Base-by-base conservation (phyloP, 495 filamentous ascomycete genomes). In the Rhypophila decipiens region DNA sequence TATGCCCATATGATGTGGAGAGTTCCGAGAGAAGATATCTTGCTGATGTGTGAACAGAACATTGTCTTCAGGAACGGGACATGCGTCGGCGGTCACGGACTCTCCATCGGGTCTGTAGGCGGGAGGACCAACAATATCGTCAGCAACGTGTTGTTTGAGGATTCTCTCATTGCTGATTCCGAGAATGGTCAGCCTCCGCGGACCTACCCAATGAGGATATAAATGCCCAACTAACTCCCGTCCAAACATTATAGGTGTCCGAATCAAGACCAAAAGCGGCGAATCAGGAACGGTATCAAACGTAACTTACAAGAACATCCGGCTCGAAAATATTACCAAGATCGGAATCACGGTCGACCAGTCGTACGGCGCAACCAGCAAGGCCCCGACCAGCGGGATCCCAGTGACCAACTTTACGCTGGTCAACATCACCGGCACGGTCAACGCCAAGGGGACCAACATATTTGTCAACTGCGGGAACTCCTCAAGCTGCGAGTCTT, bases 331-430 rank as follows among this genome's bases (percentile, higher is more conserved):
- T 20, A 83, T 84, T 57, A 64, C 70, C 38, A 72, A 75, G 21
- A 81, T 85, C 57, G 83, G 82, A 40, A 77, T 87, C 40, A 69
- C 83, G 49, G 78, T 87, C 38, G 65, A 86, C 65, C 83, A 87
- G 64, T 81, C 85, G 60, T 87, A 86, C 55, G 63, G 78, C 67
- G 82, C 79, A 74, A 2, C 82, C 75, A 21, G 80, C 80, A n/a
- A 76, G 12, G 39, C 46, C 3, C 76, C 82, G 15, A 83, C 82
- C 2, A 73, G 55, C 35, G 80, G 82, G 18, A 74, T 86, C 21
- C 72, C 77, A 2, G 83, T 86, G 51, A 83, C 77, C 12, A 70
- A 68, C 24, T 52, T 86, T 9, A 79, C 71, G 11, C 45, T 86
- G n/a, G 44, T 59, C 17, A 65, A 64, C 42, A 64, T 85, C 18